Percentiles rank a stretch among this genome's conserved stretches.
phyloP scores from a whole-genome alignment of 192 early-diverging fungal genomes.

The Coemansia sp. region DNA sequence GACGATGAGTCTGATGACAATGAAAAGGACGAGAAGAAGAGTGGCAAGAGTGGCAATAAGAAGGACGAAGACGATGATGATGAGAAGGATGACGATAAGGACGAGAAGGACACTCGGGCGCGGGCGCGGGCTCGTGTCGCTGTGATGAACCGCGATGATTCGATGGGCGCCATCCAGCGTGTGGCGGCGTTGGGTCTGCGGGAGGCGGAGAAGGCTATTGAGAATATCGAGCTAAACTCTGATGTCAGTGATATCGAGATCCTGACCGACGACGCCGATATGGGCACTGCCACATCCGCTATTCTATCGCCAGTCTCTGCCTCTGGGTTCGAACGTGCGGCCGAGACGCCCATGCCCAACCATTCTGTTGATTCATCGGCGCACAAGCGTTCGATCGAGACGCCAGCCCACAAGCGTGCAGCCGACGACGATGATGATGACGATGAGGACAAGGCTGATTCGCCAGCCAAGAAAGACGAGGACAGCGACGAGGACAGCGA shows the following conservation, averaged over 20 bases:
- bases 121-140: background rate
- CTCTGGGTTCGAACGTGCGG: background rate
- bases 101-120: constrained; percentile 4
- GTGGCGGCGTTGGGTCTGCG: constrained; percentile 37
- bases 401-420: background rate
- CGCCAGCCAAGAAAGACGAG: constrained; percentile 5
- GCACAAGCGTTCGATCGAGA: too few species aligned
- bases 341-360: background rate
- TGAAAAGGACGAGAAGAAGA: constrained; percentile 10
- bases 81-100: constrained; percentile 2
- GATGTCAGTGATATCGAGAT: constrained; percentile 22
- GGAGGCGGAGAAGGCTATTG: constrained; percentile 37
- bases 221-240: constrained; percentile 36
- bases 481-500: constrained; percentile 4
- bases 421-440: background rate
- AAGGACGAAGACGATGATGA: background rate
- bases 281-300: constrained; percentile 2
- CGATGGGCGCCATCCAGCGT: constrained; percentile 35
- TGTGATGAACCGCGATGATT: constrained; percentile 6
- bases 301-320: background rate
- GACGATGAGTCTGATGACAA: constrained; percentile 18
- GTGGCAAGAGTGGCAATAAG: background rate
- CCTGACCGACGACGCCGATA: constrained; percentile 18
- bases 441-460: constrained; percentile 3
- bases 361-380: background rate